Base-by-base conservation (phyloP, 2,329 filamentous ascomycete species). In the Diaporthe sp. region DNA sequence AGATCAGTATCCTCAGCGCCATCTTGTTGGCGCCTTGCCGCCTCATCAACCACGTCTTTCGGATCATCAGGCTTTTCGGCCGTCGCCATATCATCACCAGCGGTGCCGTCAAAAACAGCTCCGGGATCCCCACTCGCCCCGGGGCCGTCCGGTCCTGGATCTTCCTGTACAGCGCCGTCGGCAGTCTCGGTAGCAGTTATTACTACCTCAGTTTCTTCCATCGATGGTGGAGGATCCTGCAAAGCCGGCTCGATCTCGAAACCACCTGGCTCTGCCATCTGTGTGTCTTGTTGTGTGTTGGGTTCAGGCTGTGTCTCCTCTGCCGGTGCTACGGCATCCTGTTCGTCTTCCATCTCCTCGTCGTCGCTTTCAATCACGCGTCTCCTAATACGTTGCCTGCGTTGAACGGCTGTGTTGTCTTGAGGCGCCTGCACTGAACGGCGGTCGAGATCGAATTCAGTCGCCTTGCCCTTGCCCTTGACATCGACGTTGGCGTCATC, bases 201-300 rank as follows among this genome's bases (percentile, higher is more conserved):
- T 30, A 10, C 12, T 3, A 5, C n/a, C 1, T 22, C 12, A 1
- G 17, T n/a, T 8, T 27, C 19, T 2, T 55, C 35, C 19, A 25
- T 3, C 9, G 35, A 2, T 8, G 39, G 53, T 15, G 25, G 35
- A 15, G 19, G 44, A 22, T 47, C 44, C 15, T 55, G 44, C 22
- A 75, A 68, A 13, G 71, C 73, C 13, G 61, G 70, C 1, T 75
- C 55, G 2, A 70, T 71, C 59, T 78, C 74, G n/a, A 73, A 75
- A 15, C 73, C 73, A 12, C 75, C 70, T 3, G 73, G 53, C 27
- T 59, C 72, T 22, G 75, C 70, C 17, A 70, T 37, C 3, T 59
- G 5, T 3, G 59, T 12, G 56, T 63, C 10, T 51, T 53, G 0
- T 71, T 68, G n/a, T 44, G 35, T 25, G 47, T 59, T 47, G 37